A percentile compares a stretch with the other conserved stretches of the same genome.
Evolutionary conservation across 2,329 filamentous ascomycete genomes (phyloP).

Genomic region (Alternaria ventricosa): DNA sequence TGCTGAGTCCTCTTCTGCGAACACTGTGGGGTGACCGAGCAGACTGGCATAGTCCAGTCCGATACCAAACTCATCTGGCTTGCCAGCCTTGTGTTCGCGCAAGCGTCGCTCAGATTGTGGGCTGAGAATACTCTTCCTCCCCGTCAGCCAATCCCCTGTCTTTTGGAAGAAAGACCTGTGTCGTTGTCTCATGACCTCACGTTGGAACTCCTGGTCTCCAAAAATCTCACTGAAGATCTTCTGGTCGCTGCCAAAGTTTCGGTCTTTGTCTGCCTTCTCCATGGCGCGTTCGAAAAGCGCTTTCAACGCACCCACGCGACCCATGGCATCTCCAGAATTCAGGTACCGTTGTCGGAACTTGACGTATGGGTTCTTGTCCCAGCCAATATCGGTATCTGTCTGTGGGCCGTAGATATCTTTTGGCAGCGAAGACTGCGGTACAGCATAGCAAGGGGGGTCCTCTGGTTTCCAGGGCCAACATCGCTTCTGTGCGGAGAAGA

Average conservation of each 20-base stretch:
- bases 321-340: slow-evolving; percentile 4
- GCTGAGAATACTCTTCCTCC: not conserved
- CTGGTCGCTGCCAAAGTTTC: not conserved
- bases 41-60: not conserved
- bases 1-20: slow-evolving; percentile 2
- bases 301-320: not conserved
- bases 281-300: not conserved
- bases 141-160: not conserved
- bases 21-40: not conserved
- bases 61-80: not conserved
- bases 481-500: slow-evolving; percentile 1
- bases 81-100: not conserved
- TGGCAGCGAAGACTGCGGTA: not conserved
- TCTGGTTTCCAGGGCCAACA: slow-evolving; percentile 2
- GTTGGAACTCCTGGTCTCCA: not conserved
- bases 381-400: slow-evolving; percentile 1
- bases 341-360: slow-evolving; percentile 1
- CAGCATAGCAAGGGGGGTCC: not conserved
- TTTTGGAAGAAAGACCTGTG: not conserved
- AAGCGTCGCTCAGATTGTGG: not conserved
- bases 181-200: not conserved
- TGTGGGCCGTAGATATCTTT: not conserved
- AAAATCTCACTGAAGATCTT: slow-evolving; percentile 5
- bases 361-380: not conserved
- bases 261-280: not conserved